Base-by-base conservation (phyloP, 2,329 filamentous ascomycete genomes). In the Colletotrichum sp. region DNA sequence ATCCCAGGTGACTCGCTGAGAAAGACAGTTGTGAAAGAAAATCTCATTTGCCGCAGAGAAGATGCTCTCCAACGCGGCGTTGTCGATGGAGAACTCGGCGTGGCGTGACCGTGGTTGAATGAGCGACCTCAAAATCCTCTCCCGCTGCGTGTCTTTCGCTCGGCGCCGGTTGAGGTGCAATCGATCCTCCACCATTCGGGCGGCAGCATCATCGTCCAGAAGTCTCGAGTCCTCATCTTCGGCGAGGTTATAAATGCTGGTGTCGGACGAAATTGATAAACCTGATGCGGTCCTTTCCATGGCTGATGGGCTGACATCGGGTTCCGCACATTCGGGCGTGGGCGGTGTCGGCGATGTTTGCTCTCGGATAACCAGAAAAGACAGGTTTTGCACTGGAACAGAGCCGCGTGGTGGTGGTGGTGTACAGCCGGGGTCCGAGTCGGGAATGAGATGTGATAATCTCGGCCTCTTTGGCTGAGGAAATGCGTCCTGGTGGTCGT, bases 21-120 rank as follows among this genome's bases (percentile, higher is more conserved):
- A 85, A 15, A 93, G 86, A 8, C 85, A 86, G 30, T 90, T 89
- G 69, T 86, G 84, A 82, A 93, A 93, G 84, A 93, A 93, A 58
- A 93, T 86, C 69, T 91, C 89, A 82, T 93, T 92, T 58, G 89
- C 89, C 10, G 91, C 88, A 13, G 87, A 89, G 80, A 93, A 91
- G 77, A 93, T 92, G 80, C 87, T 88, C 64, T 87, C 85, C 3
- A 93, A 85, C 6, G 90, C 90, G 16, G 87, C 85, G 78, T 92
- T 88, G 82, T 93, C 91, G 36, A 93, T 87, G 2, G 86, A 84
- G 66, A 91, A 90, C 52, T 88, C 86, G 24, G 85, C 85, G 7
- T 85, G 83, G 8, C 83, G 82, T 8, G 84, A 84, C 73, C 87
- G 88, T 7, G 88, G 90, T 68, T 86, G 87, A 80, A 93, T 91